phyloP scores from a whole-genome alignment of 2,329 filamentous ascomycete genomes.

The Aspergillus quadrilineatus region DNA sequence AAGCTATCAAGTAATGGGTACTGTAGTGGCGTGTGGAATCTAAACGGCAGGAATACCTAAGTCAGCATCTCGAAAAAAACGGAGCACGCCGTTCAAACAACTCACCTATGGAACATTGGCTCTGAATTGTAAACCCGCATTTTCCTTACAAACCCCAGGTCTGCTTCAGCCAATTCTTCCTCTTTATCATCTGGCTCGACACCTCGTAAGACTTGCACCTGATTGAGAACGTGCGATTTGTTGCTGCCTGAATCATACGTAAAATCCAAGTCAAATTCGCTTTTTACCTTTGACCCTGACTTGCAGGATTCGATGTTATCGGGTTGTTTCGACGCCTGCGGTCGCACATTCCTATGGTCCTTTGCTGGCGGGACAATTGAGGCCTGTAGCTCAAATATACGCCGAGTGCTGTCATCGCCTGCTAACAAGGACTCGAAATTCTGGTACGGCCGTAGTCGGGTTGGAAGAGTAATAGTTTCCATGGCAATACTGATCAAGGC shows the following conservation, averaged over 20 bases:
- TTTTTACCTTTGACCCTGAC: conserved; percentile 23
- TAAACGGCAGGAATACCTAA: conserved; percentile 16
- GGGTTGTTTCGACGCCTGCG: not conserved
- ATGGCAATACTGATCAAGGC: conserved; percentile 73
- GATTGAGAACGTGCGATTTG: conserved; percentile 36
- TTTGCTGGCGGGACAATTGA: conserved; percentile 48
- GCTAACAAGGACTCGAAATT: conserved; percentile 51
- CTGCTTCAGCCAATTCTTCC: conserved; percentile 17
- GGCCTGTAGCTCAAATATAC: conserved; percentile 72
- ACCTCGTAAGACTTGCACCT: conserved; percentile 36
- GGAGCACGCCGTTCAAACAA: not conserved
- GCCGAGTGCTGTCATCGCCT: conserved; percentile 66
- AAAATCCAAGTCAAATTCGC: conserved; percentile 42
- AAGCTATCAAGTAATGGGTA: conserved; percentile 84
- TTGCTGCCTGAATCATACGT: conserved; percentile 31
- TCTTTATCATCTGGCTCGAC: conserved; percentile 17
- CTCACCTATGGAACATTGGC: conserved; percentile 36
- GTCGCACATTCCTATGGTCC: conserved; percentile 1
- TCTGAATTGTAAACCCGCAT: conserved; percentile 35
- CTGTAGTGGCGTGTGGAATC: conserved; percentile 49
- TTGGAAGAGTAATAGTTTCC: conserved; percentile 75
- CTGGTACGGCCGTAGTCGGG: conserved; percentile 51
- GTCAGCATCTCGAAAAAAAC: conserved; percentile 6
- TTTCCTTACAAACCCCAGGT: conserved; percentile 31
- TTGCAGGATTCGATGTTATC: conserved; percentile 13